A percentile compares a stretch with the other conserved stretches of the same genome.
These are phyloP conservation scores for Rostrohypoxylon terebratum DNA, from an alignment of 495 filamentous ascomycete genomes.

Conservation along the genomic window DNA sequence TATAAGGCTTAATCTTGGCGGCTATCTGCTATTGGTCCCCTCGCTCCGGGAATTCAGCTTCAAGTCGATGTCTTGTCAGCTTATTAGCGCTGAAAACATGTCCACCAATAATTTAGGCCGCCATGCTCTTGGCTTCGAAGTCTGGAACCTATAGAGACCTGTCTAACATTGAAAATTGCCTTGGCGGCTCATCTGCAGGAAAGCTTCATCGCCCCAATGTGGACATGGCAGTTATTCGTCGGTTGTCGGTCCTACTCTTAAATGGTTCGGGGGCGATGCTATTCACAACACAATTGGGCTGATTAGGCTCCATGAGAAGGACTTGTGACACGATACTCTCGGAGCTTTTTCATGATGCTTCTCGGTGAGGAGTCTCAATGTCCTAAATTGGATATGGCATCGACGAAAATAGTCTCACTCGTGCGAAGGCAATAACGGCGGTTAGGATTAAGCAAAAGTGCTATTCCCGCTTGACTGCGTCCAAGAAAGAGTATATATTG, in stretches of 20 bases:
- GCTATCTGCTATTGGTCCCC: neutral
- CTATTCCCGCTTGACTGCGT: neutral
- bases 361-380: neutral
- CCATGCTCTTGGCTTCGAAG: neutral
- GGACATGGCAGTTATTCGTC: neutral
- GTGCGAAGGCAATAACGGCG: neutral
- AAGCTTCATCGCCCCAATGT: neutral
- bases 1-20: conserved; percentile 1
- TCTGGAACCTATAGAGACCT: neutral
- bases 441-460: neutral
- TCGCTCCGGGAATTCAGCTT: neutral
- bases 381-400: neutral
- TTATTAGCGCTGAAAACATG: neutral
- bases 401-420: neutral
- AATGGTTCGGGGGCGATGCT: neutral
- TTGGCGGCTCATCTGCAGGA: neutral
- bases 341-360: neutral
- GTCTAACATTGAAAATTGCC: neutral
- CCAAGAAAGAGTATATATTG: neutral
- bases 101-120: neutral
- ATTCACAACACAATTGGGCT: neutral
- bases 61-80: neutral
- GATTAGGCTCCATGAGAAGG: neutral
- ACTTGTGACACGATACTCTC: neutral
- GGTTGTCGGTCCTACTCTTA: neutral